phyloP scores from a whole-genome alignment of 1,284 basidiomycete genomes.

The Cystobasidium pallidum region DNA sequence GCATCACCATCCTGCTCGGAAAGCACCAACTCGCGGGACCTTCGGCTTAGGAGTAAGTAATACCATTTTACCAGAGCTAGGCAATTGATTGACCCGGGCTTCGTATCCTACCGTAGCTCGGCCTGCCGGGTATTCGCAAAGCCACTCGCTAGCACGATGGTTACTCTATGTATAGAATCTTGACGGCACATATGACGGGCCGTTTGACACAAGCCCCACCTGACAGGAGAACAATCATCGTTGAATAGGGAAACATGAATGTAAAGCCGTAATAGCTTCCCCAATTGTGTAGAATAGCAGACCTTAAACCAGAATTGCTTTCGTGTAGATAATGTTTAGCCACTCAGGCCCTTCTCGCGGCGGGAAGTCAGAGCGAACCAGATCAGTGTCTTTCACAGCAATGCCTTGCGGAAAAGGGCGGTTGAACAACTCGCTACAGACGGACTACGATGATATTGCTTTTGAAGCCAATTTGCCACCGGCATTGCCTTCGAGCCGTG shows the following conservation, averaged over 20 bases:
- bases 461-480: no score
- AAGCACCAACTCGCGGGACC: background rate
- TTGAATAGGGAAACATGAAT: no score
- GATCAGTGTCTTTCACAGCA: background rate
- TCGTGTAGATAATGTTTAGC: background rate
- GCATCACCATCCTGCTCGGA: conserved; percentile 18
- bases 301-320: background rate
- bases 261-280: background rate
- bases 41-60: conserved; percentile 22
- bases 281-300: background rate
- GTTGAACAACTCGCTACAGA: no score
- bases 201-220: no score
- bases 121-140: conserved; percentile 9
- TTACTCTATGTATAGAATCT: no score
- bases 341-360: background rate
- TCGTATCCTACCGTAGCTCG: background rate
- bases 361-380: background rate
- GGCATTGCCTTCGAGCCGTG: no score
- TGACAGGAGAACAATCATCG: no score
- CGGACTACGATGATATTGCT: no score
- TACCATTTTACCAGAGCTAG: no score
- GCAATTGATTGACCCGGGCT: background rate
- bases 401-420: no score
- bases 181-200: no score
- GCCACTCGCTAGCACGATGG: background rate